A percentile compares a stretch with the other conserved stretches of the same genome.
These are phyloP conservation scores for Ceratobasidium sp. DNA, from an alignment of 1,284 basidiomycete genomes.

Conservation along the genomic window DNA sequence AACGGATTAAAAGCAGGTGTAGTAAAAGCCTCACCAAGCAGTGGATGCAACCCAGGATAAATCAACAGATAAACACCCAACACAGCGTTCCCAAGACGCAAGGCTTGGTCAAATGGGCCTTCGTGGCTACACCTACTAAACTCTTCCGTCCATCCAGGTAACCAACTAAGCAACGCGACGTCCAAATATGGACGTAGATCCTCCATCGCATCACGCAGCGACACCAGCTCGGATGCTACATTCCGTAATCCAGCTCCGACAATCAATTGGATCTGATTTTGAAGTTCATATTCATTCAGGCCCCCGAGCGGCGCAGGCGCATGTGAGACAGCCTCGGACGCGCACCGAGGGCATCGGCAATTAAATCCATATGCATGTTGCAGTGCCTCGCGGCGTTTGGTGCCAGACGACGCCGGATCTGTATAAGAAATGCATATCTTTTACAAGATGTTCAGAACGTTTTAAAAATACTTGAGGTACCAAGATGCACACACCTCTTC, in stretches of 20 bases:
- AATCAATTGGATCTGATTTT: conserved; percentile 30
- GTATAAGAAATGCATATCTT: conserved; percentile 78
- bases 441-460: not conserved
- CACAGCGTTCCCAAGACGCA: conserved; percentile 65
- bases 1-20: not conserved
- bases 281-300: not conserved
- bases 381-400: conserved; percentile 68
- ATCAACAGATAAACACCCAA: conserved; percentile 71
- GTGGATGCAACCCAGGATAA: conserved; percentile 77
- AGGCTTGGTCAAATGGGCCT: conserved; percentile 63
- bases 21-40: conserved; percentile 65
- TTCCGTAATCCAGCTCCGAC: conserved; percentile 7
- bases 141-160: conserved; percentile 66
- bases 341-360: conserved; percentile 69
- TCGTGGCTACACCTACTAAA: conserved; percentile 76
- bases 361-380: conserved; percentile 71
- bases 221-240: not conserved
- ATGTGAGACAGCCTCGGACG: conserved; percentile 1
- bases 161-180: conserved; percentile 49
- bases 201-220: conserved; percentile 10
- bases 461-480: conserved; percentile 1
- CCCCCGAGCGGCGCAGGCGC: conserved; percentile 7
- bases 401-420: conserved; percentile 71
- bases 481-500: conserved; percentile 68
- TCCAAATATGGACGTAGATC: conserved; percentile 8